phyloP scores from a whole-genome alignment of 2,329 filamentous ascomycete species.

The Phialophora expanda region DNA sequence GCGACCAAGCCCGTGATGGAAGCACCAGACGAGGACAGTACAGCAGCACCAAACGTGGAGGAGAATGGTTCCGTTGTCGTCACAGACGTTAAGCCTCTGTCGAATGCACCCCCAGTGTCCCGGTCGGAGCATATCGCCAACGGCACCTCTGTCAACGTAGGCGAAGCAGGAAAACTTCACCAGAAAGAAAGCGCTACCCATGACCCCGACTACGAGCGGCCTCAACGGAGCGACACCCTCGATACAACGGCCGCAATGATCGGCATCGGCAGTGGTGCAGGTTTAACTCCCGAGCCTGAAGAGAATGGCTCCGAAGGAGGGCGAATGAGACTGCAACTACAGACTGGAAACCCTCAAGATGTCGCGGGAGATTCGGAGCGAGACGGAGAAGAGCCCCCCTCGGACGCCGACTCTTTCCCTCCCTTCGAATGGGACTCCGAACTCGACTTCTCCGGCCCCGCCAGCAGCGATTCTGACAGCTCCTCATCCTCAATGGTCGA shows the following conservation, averaged over 20 bases:
- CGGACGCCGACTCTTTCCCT: constrained; percentile 46
- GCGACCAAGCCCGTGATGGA: background rate
- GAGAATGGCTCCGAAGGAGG: background rate
- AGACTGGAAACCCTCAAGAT: background rate
- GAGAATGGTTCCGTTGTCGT: constrained; percentile 39
- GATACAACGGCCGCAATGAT: constrained; percentile 29
- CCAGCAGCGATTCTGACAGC: constrained; percentile 1
- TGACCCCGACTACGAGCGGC: background rate
- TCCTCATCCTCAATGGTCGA: background rate
- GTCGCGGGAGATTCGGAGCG: background rate
- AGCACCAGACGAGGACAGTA: background rate
- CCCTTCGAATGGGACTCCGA: constrained; percentile 53
- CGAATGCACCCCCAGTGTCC: constrained; percentile 16
- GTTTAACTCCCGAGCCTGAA: background rate
- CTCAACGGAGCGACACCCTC: constrained; percentile 29
- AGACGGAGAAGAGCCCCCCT: constrained; percentile 34
- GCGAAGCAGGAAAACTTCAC: too few species aligned
- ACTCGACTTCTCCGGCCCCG: constrained; percentile 46
- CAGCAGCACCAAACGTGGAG: constrained; percentile 41
- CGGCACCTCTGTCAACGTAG: background rate
- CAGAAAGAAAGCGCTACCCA: background rate
- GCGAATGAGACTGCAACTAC: background rate
- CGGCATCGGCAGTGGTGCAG: constrained; percentile 12
- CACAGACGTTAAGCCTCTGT: constrained; percentile 19
- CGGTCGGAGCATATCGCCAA: constrained; percentile 7